Conservation (phyloP, 2,329 filamentous ascomycete genomes). For the Ophiostoma ips region DNA sequence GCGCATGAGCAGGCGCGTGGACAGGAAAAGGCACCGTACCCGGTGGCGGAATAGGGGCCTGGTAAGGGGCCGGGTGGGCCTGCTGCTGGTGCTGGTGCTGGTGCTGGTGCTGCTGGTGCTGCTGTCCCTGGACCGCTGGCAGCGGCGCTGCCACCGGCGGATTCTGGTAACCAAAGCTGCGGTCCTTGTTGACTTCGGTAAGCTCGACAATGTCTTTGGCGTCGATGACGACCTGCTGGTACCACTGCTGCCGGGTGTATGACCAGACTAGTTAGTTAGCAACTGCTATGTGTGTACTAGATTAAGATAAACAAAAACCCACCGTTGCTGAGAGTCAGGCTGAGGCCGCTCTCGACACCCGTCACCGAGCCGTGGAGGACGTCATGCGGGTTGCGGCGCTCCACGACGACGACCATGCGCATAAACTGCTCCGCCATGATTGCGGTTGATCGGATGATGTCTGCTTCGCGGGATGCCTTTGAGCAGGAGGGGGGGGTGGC, state of each 20-base stretch:
- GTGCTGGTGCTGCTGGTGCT: neutral
- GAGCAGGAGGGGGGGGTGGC: too few species aligned
- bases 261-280: slow-evolving; percentile 23
- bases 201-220: slow-evolving; percentile 22
- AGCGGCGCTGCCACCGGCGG: neutral
- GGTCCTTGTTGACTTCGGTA: slow-evolving; percentile 4
- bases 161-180: neutral
- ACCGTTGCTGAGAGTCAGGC: slow-evolving; percentile 62
- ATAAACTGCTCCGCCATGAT: slow-evolving; percentile 57
- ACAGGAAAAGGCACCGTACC: too few species aligned
- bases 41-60: too few species aligned
- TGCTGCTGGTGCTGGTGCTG: too few species aligned
- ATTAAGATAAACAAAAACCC: slow-evolving; percentile 9
- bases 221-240: slow-evolving; percentile 30
- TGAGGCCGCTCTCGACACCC: slow-evolving; percentile 51
- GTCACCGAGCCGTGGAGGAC: slow-evolving; percentile 57
- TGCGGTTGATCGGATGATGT: neutral
- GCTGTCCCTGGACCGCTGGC: neutral
- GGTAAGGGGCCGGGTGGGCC: too few species aligned
- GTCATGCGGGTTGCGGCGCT: slow-evolving; percentile 46
- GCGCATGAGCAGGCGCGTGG: neutral
- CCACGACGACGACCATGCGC: slow-evolving; percentile 54
- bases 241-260: slow-evolving; percentile 26
- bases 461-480: neutral
- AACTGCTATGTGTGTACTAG: neutral